These are phyloP conservation scores for Fraxinus cuspidata DNA, from an alignment of 257 asterid species.

Conservation along the genomic window DNA sequence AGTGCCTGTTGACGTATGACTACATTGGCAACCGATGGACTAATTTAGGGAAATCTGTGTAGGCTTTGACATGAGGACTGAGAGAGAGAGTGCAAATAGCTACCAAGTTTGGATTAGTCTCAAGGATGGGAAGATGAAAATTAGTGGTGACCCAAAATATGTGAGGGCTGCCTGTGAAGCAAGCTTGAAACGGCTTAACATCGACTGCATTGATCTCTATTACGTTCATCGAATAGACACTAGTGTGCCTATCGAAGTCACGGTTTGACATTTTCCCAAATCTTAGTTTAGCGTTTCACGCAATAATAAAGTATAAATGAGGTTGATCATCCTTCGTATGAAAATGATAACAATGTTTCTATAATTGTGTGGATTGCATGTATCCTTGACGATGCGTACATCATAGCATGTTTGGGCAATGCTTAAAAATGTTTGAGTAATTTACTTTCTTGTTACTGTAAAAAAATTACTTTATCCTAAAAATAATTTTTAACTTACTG, in stretches of 20 bases:
- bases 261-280: slow-evolving; percentile 31
- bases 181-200: slow-evolving; percentile 38
- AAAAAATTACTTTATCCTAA: no score
- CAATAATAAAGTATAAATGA: background rate
- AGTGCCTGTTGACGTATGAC: background rate
- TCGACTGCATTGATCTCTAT: slow-evolving; percentile 40
- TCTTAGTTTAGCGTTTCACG: background rate
- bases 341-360: background rate
- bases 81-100: slow-evolving; percentile 38
- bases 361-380: background rate
- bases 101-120: slow-evolving; percentile 25
- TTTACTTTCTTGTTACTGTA: background rate
- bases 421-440: background rate
- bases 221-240: slow-evolving; percentile 44
- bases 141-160: slow-evolving; percentile 41
- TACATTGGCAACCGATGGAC: no score
- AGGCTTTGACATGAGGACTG: slow-evolving; percentile 34
- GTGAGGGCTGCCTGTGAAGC: slow-evolving; percentile 44
- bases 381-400: background rate
- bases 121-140: slow-evolving; percentile 21
- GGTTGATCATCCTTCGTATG: background rate
- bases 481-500: no score
- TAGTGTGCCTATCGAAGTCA: slow-evolving; percentile 44
- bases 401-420: background rate
- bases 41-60: background rate